Evolutionary conservation across 257 asterid genomes (phyloP), one percentile per base, ranked within the genome.

Genomic region (Solanum clarkiae): DNA sequence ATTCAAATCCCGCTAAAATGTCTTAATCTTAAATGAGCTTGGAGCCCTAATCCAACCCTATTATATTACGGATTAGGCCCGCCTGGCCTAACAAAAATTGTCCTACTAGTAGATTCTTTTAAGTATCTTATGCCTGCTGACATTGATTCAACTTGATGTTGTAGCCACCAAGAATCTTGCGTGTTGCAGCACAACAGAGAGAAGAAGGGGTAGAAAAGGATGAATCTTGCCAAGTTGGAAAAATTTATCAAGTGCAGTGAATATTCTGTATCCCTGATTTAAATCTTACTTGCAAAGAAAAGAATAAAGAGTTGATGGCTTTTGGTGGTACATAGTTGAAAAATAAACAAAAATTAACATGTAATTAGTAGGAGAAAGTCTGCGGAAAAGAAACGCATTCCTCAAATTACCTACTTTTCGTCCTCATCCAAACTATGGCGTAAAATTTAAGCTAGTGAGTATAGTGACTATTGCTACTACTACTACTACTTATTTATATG

Each of bases 361-460:
- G 11, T 45, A 55, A 80, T 32, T 32, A 32, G 72, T 83, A 63
- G 60, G 84, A 42, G 59, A 45, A 36, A 80, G 84, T 83, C 80
- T 53, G 89, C 89, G 84, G 83, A 81, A 71, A 81, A 54, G 51
- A 6, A 59, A 84, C 87, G 89, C 87, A 85, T 11, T 72, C 55
- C 40, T 24, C 7, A 47, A 47, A 8, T 83, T 20, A 55, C 57
- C 84, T 26, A 26, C n/a, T 54, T 84, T 87, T 69, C 10, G 51
- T 72, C 47, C 18, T 53, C 65, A 44, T 68, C 53, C 54, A 24
- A 80, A 56, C 57, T 83, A 44, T 65, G 87, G 94, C 95, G 84
- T 87, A 86, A 86, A 71, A 74, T 18, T 80, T 86, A 90, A 88
- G 92, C 13, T 56, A 77, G 26, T 12, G 5, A 56, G 45, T 42